These are phyloP conservation scores for Epipyxis sp. DNA, from an alignment of 108 stramenopile genomes.

Conservation along the genomic window DNA sequence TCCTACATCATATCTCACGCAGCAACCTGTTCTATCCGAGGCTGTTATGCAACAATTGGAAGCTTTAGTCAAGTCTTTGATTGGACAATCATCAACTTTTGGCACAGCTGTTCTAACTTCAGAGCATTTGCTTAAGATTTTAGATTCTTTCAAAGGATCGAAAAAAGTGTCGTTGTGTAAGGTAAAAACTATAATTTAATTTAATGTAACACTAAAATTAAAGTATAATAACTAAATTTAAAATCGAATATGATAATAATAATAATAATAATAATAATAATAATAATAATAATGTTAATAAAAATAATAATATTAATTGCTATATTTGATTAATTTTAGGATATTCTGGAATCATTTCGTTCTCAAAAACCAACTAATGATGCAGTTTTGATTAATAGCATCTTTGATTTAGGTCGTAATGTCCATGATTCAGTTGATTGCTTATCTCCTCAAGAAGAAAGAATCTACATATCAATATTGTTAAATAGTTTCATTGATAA, in stretches of 20 bases:
- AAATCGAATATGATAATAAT: too few relatives aligned
- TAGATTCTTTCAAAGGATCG: constrained; percentile 38
- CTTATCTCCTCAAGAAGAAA: constrained; percentile 33
- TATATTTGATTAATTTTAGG: neutral
- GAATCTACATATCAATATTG: constrained; percentile 20
- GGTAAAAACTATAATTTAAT: too few relatives aligned
- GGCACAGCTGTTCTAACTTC: constrained; percentile 35
- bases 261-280: too few relatives aligned
- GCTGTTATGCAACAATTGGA: constrained; percentile 26
- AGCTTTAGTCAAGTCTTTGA: neutral
- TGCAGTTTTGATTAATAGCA: constrained; percentile 40
- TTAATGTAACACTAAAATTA: too few relatives aligned
- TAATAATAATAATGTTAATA: too few relatives aligned
- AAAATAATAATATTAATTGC: neutral
- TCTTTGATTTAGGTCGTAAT: constrained; percentile 36
- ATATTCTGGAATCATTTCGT: neutral
- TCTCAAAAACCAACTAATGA: constrained; percentile 10
- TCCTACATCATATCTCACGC: too few relatives aligned
- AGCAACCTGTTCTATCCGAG: constrained; percentile 10
- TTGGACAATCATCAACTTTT: constrained; percentile 25
- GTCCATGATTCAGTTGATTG: constrained; percentile 36
- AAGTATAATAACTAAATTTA: too few relatives aligned
- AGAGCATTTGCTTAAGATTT: constrained; percentile 38
- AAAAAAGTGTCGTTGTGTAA: constrained; percentile 32
- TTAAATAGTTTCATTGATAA: constrained; percentile 35